Evolutionary conservation across 139 green algal genomes (phyloP), one percentile per base, ranked within the genome.

Genomic region (Volvox reticuliferus): DNA sequence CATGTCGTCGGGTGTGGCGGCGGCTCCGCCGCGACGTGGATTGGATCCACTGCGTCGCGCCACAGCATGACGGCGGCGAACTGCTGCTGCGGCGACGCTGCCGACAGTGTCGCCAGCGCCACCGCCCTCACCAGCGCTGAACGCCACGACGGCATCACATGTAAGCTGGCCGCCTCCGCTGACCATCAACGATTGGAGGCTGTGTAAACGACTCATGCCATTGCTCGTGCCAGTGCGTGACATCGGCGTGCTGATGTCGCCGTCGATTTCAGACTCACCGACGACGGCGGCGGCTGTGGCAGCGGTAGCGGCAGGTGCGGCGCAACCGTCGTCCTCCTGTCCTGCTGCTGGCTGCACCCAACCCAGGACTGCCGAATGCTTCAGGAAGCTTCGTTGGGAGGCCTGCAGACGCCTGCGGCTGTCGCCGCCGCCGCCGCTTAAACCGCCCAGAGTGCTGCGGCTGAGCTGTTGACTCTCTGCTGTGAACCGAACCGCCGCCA

Each of bases 291-390:
- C 79, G 18, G 37, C 37, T 13, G 44, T 5, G 44, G 50, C 28
- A 17, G 50, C 61, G 30, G 55, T 62, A 21, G 32, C 35, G 82
- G 1, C 20, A 35, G 20, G 22, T 22, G 24, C 82, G 62, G 24
- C 32, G 82, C 82, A 61, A 35, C 63, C 55, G 19, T 62, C 82
- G 19, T 28, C 82, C 1, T 44, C 83, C 21, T 26, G 14, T 26
- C 1, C 26, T 35, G 20, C 65, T 36, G 35, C 6, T 35, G 30
- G 82, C 65, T 88, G 82, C 36, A 88, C 83, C 83, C 83, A 88
- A 18, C 83, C 83, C 67, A 88, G 67, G 24, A 88, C 83, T 28
- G 83, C 83, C 22, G 83, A 88, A 37, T 87, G 82, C 82, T 87
- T 87, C 9, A 87, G 30, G 82, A 87, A 87, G 62, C 82, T 87